Conservation (phyloP, 257 asterid species). For the Lithospermum erythrorhizon region DNA sequence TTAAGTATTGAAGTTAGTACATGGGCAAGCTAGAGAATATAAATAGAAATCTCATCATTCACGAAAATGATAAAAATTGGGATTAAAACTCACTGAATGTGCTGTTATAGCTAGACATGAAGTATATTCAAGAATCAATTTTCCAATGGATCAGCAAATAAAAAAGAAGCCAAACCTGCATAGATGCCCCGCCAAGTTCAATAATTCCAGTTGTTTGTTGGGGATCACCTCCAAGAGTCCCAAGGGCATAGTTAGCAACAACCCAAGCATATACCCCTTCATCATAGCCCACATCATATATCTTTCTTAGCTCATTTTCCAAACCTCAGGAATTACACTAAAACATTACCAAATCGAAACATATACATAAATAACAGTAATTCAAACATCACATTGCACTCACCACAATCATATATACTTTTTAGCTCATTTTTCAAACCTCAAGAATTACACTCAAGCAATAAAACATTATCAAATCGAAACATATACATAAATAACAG, state of each 20-base stretch:
- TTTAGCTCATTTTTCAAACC: too few species aligned
- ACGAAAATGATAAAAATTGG: too few species aligned
- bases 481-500: not conserved
- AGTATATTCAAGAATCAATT: not conserved
- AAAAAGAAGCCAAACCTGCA: conserved; percentile 65
- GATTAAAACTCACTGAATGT: too few species aligned
- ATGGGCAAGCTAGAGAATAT: not conserved
- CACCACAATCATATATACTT: conserved; percentile 91
- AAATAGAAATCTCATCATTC: too few species aligned
- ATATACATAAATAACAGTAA: not conserved
- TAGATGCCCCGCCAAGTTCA: conserved; percentile 99
- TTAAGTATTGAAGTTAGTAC: too few species aligned
- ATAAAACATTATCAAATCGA: not conserved
- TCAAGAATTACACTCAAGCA: too few species aligned
- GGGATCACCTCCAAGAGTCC: conserved; percentile 86
- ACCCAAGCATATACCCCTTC: conserved; percentile 98
- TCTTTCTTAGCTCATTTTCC: not conserved
- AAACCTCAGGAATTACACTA: too few species aligned
- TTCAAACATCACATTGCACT: not conserved
- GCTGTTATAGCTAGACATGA: too few species aligned
- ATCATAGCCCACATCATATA: conserved; percentile 60
- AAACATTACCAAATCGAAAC: not conserved
- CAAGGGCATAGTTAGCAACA: conserved; percentile 93
- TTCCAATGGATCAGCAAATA: conserved; percentile 4
- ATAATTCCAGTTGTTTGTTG: conserved; percentile 75